Conservation (phyloP, 192 early-diverging fungal genomes). For the Coemansia reversa region DNA sequence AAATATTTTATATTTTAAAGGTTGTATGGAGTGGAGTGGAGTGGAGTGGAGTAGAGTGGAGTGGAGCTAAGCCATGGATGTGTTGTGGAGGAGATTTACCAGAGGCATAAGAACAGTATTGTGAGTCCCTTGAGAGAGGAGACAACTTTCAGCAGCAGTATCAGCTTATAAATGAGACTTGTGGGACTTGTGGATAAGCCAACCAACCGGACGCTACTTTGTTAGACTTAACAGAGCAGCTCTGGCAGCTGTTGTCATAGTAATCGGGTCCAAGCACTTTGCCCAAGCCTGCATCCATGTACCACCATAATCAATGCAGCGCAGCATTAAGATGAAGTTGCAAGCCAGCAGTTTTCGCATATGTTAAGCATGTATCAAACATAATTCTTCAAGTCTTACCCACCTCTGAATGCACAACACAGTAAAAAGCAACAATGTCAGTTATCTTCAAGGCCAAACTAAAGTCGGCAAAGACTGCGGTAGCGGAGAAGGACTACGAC, state of each 20-base stretch:
- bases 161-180: neutral
- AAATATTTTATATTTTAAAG: neutral
- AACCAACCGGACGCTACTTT: neutral
- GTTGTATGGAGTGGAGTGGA: neutral
- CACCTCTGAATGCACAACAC: neutral
- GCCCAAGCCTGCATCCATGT: neutral
- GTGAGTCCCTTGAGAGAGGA: neutral
- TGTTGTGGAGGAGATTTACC: neutral
- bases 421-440: conserved; percentile 23
- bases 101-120: neutral
- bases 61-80: neutral
- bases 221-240: neutral
- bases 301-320: neutral
- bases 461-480: conserved; percentile 48
- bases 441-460: conserved; percentile 55
- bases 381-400: neutral
- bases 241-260: neutral
- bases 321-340: neutral
- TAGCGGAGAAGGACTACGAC: conserved; percentile 46
- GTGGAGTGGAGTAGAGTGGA: too few relatives aligned
- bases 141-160: neutral
- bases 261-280: neutral
- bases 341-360: neutral
- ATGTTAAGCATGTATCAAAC: neutral
- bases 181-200: neutral